phyloP scores from a whole-genome alignment of 2,329 filamentous ascomycete genomes.

The Penicillium sp. region DNA sequence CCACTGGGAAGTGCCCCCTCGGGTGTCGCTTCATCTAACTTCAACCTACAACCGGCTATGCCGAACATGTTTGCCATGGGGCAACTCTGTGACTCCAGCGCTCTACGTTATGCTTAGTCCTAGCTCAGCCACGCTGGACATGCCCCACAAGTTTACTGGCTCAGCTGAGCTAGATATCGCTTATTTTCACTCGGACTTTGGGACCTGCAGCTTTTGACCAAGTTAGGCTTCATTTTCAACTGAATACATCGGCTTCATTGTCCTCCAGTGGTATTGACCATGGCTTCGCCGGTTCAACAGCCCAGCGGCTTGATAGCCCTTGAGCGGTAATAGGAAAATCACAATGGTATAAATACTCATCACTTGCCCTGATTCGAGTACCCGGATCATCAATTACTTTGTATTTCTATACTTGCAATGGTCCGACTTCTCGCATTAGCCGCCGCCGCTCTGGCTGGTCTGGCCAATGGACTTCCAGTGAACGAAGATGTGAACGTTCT shows the following conservation, averaged over 20 bases:
- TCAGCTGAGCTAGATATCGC: neutral
- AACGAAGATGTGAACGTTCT: neutral
- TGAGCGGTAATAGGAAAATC: neutral
- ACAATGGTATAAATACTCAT: neutral
- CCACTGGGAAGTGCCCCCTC: no score
- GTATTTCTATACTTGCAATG: neutral
- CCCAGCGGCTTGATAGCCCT: neutral
- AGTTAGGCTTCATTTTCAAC: neutral
- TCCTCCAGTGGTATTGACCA: neutral
- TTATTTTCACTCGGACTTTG: neutral
- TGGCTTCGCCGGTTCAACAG: neutral
- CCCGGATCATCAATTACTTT: neutral
- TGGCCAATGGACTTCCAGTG: neutral
- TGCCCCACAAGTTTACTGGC: neutral
- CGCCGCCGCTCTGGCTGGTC: neutral
- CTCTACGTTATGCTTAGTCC: neutral
- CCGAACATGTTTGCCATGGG: neutral
- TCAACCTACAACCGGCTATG: neutral
- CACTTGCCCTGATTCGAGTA: neutral
- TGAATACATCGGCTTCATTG: neutral
- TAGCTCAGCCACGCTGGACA: neutral
- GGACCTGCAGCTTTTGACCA: neutral
- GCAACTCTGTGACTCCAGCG: neutral
- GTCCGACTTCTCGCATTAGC: neutral
- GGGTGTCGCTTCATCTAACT: neutral